A percentile compares a stretch with the other conserved stretches of the same genome.
phyloP scores from a whole-genome alignment of 768 basidiomycete genomes.

The Amanita jacksonii region DNA sequence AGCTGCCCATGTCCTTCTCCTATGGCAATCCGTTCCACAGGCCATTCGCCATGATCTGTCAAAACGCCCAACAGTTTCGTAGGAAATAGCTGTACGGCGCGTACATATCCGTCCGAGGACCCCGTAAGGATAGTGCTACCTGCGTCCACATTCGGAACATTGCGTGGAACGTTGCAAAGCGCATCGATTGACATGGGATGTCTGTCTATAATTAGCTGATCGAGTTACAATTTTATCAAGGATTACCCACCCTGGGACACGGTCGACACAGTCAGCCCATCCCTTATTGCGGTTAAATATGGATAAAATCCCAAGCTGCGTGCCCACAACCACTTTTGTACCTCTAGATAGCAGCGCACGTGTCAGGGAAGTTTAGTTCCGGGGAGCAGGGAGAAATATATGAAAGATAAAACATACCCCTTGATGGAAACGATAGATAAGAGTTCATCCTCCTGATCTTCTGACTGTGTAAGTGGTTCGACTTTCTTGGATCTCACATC shows the following conservation, averaged over 20 bases:
- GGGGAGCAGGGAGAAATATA: too few relatives aligned
- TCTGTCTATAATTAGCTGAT: constrained; percentile 27
- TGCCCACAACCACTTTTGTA: constrained; percentile 82
- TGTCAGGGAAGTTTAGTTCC: not conserved
- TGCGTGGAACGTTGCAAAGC: constrained; percentile 61
- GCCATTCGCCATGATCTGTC: constrained; percentile 86
- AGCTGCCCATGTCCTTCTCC: constrained; percentile 29
- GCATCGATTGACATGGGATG: constrained; percentile 91
- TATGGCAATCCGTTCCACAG: constrained; percentile 78
- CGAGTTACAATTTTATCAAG: constrained; percentile 6
- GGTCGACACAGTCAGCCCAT: constrained; percentile 89
- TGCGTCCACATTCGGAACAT: constrained; percentile 51
- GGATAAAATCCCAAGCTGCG: constrained; percentile 81
- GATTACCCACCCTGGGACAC: constrained; percentile 64
- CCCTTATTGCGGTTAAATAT: constrained; percentile 84
- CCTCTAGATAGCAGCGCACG: constrained; percentile 30
- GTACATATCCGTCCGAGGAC: constrained; percentile 84
- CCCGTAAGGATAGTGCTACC: constrained; percentile 75
- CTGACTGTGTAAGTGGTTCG: constrained; percentile 76
- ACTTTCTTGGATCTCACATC: constrained; percentile 79
- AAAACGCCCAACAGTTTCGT: constrained; percentile 87
- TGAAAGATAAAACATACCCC: constrained; percentile 34
- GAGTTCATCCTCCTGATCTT: constrained; percentile 94
- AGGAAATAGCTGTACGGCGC: constrained; percentile 81
- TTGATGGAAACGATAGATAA: constrained; percentile 81